Base-by-base conservation (phyloP, 2,329 filamentous ascomycete genomes). In the Phialophora chinensis region DNA sequence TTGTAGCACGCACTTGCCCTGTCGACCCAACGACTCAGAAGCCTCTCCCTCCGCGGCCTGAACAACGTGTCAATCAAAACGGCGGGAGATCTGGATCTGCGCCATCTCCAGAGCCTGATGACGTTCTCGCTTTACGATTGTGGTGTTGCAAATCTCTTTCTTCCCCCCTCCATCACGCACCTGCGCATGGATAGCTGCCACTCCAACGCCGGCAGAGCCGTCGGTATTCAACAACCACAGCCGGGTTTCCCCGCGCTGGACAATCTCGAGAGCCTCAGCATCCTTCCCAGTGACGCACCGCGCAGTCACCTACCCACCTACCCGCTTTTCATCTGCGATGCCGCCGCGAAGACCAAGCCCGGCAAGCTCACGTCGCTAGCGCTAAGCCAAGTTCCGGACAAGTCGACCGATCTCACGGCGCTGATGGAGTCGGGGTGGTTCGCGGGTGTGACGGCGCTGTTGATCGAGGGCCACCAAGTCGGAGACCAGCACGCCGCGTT, bases 401-500 rank as follows among this genome's bases (percentile, higher is more conserved):
- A n/a, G 3, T 1, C 20, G 14, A 8, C 6, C 20, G 6, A 29
- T 52, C 20, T 29, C 49, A 20, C 12, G 14, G 25, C 20, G 10
- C 8, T 23, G 3, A 3, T 27, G 10, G 10, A 17, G 7, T 20
- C 31, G 23, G n/a, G 50, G 3, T 67, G 55, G 50, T 38, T 63
- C 53, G 44, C 33, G 20, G 56, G 50, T 4, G 4, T 69, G 12
- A 65, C 59, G 35, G 54, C 12, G 25, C 59, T 71, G 11, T 52
- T 31, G 4, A 23, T 71, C 29, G 33, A 20, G 25, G 35, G 49
- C 8, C n/a, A 23, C 11, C 12, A 47, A 2, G 4, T 71, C 25
- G 44, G n/a, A 14, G 65, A 69, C 49, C 38, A 11, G n/a, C 4
- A 52, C 17, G 35, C 38, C 54, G 23, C 20, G 3, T 10, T 25